Evolutionary conservation across 176 grass and related monocot genomes (phyloP).

Genomic region (Ensete ventricosum): DNA sequence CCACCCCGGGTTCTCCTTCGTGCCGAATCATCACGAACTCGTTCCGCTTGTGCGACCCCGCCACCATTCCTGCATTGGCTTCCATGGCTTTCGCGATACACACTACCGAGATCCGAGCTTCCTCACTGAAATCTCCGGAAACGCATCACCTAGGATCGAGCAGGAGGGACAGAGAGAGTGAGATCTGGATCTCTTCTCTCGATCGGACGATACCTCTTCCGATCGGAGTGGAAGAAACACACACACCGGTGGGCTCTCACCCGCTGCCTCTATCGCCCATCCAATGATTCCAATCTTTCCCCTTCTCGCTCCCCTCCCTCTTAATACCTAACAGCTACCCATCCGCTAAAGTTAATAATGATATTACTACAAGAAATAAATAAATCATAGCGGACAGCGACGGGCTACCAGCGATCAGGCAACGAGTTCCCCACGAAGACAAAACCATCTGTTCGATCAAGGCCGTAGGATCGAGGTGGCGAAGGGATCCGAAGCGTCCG

Average conservation of each 20-base stretch:
- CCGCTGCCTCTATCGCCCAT: not conserved
- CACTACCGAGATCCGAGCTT: not conserved
- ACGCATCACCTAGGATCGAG: not conserved
- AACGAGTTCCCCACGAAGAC: not conserved
- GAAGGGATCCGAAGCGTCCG: not conserved
- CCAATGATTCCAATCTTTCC: not conserved
- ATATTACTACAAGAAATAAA: not conserved
- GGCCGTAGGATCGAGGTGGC: not conserved
- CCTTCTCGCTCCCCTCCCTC: not conserved
- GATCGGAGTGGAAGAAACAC: not conserved
- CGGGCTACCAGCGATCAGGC: not conserved
- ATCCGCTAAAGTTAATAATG: not conserved
- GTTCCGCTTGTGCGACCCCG: slow-evolving; percentile 64
- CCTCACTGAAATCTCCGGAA: not conserved
- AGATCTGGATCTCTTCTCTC: not conserved
- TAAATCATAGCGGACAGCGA: not conserved
- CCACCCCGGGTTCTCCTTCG: slow-evolving; percentile 44
- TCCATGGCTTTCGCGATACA: slow-evolving; percentile 30
- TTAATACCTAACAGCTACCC: not conserved
- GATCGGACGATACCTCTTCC: not conserved
- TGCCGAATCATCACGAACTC: slow-evolving; percentile 62
- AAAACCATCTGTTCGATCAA: not conserved
- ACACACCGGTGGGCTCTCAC: not conserved
- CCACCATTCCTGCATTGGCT: slow-evolving; percentile 62
- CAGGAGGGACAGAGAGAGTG: not conserved